Base-by-base conservation (phyloP, 257 asterid species). In the Primulina tabacum region DNA sequence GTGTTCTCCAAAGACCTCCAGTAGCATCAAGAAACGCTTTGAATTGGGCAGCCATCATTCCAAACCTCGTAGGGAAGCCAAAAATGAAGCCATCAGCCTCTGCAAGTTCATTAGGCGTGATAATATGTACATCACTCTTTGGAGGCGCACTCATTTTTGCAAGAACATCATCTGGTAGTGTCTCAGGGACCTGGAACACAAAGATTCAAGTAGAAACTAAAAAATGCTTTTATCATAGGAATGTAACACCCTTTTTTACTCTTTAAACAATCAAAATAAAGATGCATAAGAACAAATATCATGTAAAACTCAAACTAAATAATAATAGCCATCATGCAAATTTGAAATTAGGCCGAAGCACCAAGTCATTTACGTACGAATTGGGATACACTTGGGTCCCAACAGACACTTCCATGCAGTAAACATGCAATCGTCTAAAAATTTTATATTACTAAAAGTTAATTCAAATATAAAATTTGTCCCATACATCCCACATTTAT, bases 1-100 rank as follows among this genome's bases (percentile, higher is more conserved):
- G 95, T 67, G 93, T 76, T 78, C 95, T 88, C 97, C 97, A 90
- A 16, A 85, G 87, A 57, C 94, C 92, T 20, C 96, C 96, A 33
- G 94, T 88, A 43, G 97, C 87, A 50, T 90, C 96, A 35, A 90
- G 80, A 73, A 90, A 90, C 32, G 97, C 97, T 79, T 90, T 90
- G 72, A 90, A 90, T 71, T 86, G 95, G 56, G 95, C 97, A 55
- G 93, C 82, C 97, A 88, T 90, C 93, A 88, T 90, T 4, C 97
- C 95, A 2, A 85, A 90, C 74, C 97, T 82, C 18, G 95, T 88
- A 2, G 93, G 97, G 75, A 90, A 90, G 67, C 97, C 95, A 75
- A 90, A 90, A 53, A 90, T 43, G 60, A 85, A 79, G 29, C 95
- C 97, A 75, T 90, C 97, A 33, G 92, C 93, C 34, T 88, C 94